Base-by-base conservation (phyloP, 371 early-diverging fungal genomes). In the Phascolomyces articulosus region DNA sequence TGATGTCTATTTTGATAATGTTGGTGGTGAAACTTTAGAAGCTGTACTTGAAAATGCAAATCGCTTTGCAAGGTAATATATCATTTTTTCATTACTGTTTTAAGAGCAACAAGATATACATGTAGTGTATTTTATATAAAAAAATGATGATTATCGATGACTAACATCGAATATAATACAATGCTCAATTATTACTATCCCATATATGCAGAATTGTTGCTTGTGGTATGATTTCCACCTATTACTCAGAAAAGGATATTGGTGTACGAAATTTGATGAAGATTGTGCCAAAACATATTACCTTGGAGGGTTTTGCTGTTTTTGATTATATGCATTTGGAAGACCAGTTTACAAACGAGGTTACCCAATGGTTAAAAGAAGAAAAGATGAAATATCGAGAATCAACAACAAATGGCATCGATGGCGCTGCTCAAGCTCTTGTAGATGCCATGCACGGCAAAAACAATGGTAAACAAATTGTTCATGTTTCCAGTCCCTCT, bases 381-480 rank as follows among this genome's bases (percentile, higher is more conserved):
- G 88, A 88, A 49, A 86, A 90, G 72, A 69, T 95, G 55, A 72
- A 84, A 66, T 89, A 90, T 73, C 74, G 71, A 10, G 87, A 91
- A 66, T 72, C 82, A 27, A 69, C 94, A 23, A 72, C 82, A 28
- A 82, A 89, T 23, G 95, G 96, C 11, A 79, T 95, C 60, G 94
- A 93, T 55, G 89, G 85, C 53, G 86, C 92, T 13, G 94, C 95
- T 18, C 72, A 82, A 47, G 93, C 91, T 2, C 82, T 94, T 34
- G 72, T 93, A 26, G 88, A 85, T 56, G 75, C 95, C 64, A 82
- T 94, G 64, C 84, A 87, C 58, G 94, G 95, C 53, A 84, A 74
- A 23, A 95, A 94, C 80, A 87, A 87, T 63, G 96, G 96, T 55
- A 96, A 96, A 83, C 84, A 87, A 75, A 68, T 93, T 23, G 81